Evolutionary conservation across 768 basidiomycete genomes (phyloP), one percentile per base, ranked within the genome.

Genomic region (Tricholoma furcatifolium): DNA sequence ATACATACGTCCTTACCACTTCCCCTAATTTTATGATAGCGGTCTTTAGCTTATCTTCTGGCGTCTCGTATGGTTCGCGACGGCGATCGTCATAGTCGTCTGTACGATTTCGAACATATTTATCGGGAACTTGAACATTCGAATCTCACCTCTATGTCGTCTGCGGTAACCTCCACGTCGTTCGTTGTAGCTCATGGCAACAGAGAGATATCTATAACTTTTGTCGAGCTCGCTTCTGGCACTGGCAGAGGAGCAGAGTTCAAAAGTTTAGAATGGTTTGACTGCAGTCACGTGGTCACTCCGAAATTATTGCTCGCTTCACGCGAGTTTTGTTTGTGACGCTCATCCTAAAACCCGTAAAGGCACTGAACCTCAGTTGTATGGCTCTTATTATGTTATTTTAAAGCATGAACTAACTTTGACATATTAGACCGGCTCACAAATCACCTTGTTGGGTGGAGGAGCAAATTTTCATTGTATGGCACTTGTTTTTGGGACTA

Each of bases 11-110:
- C 73, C 88, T 74, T 62, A 91, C 91, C 69, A 90, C 88, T 78
- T 93, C 91, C 38, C 90, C 91, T 47, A 88, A 71, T 62, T 83
- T 86, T 61, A 91, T 71, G 56, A 93, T 85, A 39, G 79, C 70
- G 44, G 71, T 74, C 65, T 81, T 84, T 34, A 91, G 71, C 62
- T 80, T 86, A 55, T 91, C 81, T 58, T 89, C 87, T 4, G 88
- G 87, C 2, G 86, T 80, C 58, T 91, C 89, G 59, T 76, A 73
- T 35, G 70, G 61, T 53, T 88, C 84, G 51, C 82, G 79, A 32
- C 86, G 80, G 36, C 82, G 78, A 70, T 87, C 82, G 55, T 85
- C 81, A 55, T 79, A 80, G 70, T 89, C 86, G 61, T 89, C 88
- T 86, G 66, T 55, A 14, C 52, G 54, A 45, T 57, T 58, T 53